Conservation (phyloP, 1,139 yeast species). For the Suhomyces kunorum region DNA sequence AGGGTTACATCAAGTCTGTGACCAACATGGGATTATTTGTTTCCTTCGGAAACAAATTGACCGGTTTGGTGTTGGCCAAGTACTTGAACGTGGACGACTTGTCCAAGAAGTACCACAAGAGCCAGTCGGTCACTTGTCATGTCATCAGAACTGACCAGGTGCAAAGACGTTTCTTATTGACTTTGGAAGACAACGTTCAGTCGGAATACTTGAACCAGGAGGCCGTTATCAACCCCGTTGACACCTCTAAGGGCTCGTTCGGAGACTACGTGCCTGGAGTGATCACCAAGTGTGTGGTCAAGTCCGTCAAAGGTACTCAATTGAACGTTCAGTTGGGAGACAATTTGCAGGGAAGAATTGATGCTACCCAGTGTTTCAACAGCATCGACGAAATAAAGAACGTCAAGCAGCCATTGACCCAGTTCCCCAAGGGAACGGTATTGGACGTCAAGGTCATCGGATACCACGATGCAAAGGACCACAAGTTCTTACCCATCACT, state of each 20-base stretch:
- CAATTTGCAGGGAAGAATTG: slow-evolving; percentile 78
- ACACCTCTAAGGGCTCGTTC: slow-evolving; percentile 45
- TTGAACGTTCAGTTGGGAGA: slow-evolving; percentile 77
- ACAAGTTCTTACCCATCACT: slow-evolving; percentile 67
- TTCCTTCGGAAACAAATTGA: slow-evolving; percentile 74
- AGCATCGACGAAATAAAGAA: slow-evolving; percentile 57
- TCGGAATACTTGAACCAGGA: slow-evolving; percentile 26
- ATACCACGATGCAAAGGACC: slow-evolving; percentile 70
- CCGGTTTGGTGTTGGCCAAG: slow-evolving; percentile 81
- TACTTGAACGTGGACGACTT: slow-evolving; percentile 65
- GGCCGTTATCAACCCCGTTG: slow-evolving; percentile 58
- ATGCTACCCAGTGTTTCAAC: slow-evolving; percentile 70
- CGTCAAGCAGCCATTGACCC: slow-evolving; percentile 57
- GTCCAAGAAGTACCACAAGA: slow-evolving; percentile 54
- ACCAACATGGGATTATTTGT: slow-evolving; percentile 81
- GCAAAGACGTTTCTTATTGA: slow-evolving; percentile 67
- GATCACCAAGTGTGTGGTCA: slow-evolving; percentile 59
- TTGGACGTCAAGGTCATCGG: slow-evolving; percentile 74
- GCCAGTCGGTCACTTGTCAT: slow-evolving; percentile 69
- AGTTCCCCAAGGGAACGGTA: slow-evolving; percentile 59
- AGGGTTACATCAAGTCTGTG: slow-evolving; percentile 78
- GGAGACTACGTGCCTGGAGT: slow-evolving; percentile 63
- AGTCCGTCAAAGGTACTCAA: slow-evolving; percentile 70
- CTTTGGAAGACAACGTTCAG: slow-evolving; percentile 45
- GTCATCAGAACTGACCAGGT: slow-evolving; percentile 66